These are phyloP conservation scores for Umbelopsis sp. DNA, from an alignment of 192 early-diverging fungal genomes.

Conservation along the genomic window DNA sequence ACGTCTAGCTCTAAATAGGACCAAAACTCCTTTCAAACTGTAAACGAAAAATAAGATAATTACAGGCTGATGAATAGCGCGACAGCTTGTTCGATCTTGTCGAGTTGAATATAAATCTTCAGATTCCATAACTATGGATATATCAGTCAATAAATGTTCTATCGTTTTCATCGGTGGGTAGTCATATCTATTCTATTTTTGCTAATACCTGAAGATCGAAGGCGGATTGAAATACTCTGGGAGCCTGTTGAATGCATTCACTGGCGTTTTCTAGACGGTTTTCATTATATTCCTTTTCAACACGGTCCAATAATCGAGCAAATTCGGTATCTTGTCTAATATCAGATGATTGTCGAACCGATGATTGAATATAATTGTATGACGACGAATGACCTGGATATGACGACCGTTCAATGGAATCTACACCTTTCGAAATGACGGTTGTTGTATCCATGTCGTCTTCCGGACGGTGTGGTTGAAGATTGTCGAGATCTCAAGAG, in stretches of 20 bases:
- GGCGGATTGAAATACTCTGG: neutral
- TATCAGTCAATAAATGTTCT: neutral
- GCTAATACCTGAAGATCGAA: neutral
- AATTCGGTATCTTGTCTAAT: conserved; percentile 15
- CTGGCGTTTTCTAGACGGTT: neutral
- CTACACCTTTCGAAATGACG: neutral
- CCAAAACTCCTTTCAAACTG: no score
- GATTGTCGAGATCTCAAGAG: neutral
- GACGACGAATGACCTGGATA: neutral
- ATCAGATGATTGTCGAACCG: conserved; percentile 7
- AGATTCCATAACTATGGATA: neutral
- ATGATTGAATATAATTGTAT: conserved; percentile 1
- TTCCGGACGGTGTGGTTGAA: neutral
- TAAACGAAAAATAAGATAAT: neutral
- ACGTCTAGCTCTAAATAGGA: no score
- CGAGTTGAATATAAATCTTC: neutral
- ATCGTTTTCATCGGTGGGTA: neutral
- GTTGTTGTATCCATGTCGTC: neutral
- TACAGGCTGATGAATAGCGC: conserved; percentile 9
- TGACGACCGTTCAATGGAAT: neutral
- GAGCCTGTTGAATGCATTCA: neutral
- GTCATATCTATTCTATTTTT: neutral
- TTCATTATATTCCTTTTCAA: neutral
- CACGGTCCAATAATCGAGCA: conserved; percentile 4
- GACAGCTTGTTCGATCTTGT: neutral